A percentile compares a stretch with the other conserved stretches of the same genome.
These are phyloP conservation scores for Geotrichum candidum DNA, from an alignment of 1,139 yeast species.

Conservation along the genomic window DNA sequence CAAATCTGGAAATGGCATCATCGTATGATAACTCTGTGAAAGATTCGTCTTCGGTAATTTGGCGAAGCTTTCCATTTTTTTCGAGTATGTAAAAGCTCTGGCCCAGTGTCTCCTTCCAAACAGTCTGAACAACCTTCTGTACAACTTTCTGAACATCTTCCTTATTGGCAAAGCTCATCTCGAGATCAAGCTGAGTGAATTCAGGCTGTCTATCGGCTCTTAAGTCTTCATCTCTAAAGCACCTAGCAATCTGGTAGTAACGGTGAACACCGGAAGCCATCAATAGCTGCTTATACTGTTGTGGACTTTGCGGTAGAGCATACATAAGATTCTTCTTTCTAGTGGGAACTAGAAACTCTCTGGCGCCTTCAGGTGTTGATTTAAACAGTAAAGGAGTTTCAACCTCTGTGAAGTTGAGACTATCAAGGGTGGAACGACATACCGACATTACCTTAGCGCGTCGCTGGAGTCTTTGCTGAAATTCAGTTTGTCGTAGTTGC, in stretches of 20 bases:
- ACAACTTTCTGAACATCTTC: conserved; percentile 63
- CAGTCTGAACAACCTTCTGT: conserved; percentile 48
- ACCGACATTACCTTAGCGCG: conserved; percentile 57
- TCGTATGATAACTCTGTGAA: conserved; percentile 51
- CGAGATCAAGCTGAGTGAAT: conserved; percentile 91
- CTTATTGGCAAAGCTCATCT: conserved; percentile 75
- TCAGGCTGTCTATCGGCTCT: conserved; percentile 96
- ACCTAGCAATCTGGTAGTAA: conserved; percentile 86
- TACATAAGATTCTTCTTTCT: conserved; percentile 57
- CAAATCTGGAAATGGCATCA: conserved; percentile 68
- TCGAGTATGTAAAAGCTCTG: conserved; percentile 36
- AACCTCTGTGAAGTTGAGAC: conserved; percentile 59
- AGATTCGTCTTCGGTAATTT: conserved; percentile 1
- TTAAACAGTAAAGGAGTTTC: conserved; percentile 92
- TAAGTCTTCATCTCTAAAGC: conserved; percentile 93
- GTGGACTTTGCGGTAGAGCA: conserved; percentile 96
- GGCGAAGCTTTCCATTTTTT: conserved; percentile 9
- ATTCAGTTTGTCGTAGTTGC: conserved; percentile 61
- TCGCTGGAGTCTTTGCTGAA: conserved; percentile 52
- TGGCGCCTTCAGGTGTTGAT: conserved; percentile 97
- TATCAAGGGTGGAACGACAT: conserved; percentile 48
- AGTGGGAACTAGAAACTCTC: conserved; percentile 92
- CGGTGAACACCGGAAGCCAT: conserved; percentile 89
- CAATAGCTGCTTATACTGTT: conserved; percentile 86
- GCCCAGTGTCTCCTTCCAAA: conserved; percentile 49